These are phyloP conservation scores for Eutrema heterophyllum DNA, from an alignment of 345 rosid species.

Conservation along the genomic window DNA sequence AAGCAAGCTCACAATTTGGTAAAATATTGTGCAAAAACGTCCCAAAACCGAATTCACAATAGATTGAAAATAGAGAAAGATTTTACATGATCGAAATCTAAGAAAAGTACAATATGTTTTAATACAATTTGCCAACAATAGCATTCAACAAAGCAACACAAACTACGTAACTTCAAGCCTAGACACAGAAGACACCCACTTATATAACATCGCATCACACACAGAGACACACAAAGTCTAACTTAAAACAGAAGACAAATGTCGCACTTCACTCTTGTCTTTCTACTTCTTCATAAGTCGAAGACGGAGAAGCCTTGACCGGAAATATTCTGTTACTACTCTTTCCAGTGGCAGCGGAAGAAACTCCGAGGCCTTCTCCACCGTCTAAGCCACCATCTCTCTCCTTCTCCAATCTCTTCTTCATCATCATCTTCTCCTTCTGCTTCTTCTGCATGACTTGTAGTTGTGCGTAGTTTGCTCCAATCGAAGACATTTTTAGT, in stretches of 20 bases:
- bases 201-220: conserved; percentile 11
- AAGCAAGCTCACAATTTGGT: neutral
- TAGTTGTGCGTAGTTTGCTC: conserved; percentile 35
- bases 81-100: neutral
- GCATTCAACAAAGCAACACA: neutral
- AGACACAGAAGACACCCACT: neutral
- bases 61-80: neutral
- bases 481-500: conserved; percentile 28
- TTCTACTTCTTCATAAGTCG: conserved; percentile 3
- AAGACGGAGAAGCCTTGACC: conserved; percentile 15
- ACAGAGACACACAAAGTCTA: neutral
- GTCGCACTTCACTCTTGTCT: conserved; percentile 14
- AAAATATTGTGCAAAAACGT: neutral
- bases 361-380: conserved; percentile 13
- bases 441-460: conserved; percentile 28
- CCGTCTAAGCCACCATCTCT: conserved; percentile 7
- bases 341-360: conserved; percentile 16
- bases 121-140: neutral
- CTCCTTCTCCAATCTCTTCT: conserved; percentile 25
- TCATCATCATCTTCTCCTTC: conserved; percentile 33
- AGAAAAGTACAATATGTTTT: neutral
- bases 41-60: neutral
- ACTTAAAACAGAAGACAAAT: neutral
- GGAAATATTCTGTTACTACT: conserved; percentile 28
- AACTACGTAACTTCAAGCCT: conserved; percentile 4